Conservation (phyloP, 495 filamentous ascomycete genomes). For the Neurospora tetraspora region DNA sequence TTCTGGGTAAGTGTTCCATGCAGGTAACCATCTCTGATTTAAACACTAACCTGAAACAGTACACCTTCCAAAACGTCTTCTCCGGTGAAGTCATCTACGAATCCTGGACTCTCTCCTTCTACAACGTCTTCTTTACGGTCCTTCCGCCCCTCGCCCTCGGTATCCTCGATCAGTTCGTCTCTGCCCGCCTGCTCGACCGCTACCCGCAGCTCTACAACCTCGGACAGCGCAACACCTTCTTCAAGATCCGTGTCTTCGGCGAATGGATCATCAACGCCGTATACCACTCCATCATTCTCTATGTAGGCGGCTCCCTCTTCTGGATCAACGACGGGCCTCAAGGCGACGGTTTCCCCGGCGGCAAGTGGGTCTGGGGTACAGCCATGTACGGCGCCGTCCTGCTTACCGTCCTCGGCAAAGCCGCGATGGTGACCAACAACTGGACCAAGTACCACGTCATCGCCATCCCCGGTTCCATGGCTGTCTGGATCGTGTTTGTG, state of each 20-base stretch:
- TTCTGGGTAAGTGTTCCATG: conserved; percentile 67
- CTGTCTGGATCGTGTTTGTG: conserved; percentile 85
- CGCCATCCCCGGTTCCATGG: conserved; percentile 88
- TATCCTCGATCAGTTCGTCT: conserved; percentile 97
- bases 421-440: conserved; percentile 86
- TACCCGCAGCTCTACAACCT: conserved; percentile 96
- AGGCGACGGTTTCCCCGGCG: conserved; percentile 64
- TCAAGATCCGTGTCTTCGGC: conserved; percentile 83
- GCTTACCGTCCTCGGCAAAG: conserved; percentile 88
- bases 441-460: conserved; percentile 98
- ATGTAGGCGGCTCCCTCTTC: conserved; percentile 72
- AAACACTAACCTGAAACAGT: conserved; percentile 44
- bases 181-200: conserved; percentile 87
- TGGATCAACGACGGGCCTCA: conserved; percentile 69
- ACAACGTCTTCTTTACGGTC: conserved; percentile 98
- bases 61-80: conserved; percentile 96
- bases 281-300: conserved; percentile 90
- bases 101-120: conserved; percentile 97
- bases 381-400: conserved; percentile 85
- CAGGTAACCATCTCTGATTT: neutral
- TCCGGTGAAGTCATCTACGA: conserved; percentile 98
- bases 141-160: conserved; percentile 90
- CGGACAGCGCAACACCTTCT: conserved; percentile 86
- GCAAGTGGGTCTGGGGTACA: conserved; percentile 97
- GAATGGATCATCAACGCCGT: conserved; percentile 90